phyloP scores from a whole-genome alignment of 1,284 basidiomycete species.

The Irpex rosettiformis region DNA sequence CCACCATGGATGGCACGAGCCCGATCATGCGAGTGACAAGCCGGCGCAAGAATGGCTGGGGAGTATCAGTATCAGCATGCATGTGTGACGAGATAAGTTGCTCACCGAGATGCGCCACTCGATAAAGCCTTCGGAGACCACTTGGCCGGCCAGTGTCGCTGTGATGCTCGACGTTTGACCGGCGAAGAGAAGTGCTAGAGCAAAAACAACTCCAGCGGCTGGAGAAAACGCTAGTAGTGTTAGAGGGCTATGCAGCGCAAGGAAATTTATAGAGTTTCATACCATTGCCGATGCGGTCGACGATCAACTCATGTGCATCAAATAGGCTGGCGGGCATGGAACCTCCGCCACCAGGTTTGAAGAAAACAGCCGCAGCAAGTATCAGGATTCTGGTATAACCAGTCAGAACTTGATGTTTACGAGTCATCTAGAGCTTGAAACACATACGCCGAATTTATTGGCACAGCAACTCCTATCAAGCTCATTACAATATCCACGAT shows the following conservation, averaged over 20 bases:
- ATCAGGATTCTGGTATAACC: conserved; percentile 23
- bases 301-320: conserved; percentile 78
- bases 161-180: conserved; percentile 93
- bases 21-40: conserved; percentile 82
- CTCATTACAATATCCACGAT: conserved; percentile 59
- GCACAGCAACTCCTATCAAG: conserved; percentile 76
- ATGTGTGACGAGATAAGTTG: conserved; percentile 11
- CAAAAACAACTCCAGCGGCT: conserved; percentile 83
- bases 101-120: conserved; percentile 83
- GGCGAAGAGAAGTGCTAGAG: conserved; percentile 80
- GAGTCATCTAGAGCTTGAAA: not conserved
- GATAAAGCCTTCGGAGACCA: conserved; percentile 92
- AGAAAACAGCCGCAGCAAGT: conserved; percentile 28
- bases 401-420: not conserved
- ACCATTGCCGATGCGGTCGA: conserved; percentile 64
- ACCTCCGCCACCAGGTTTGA: conserved; percentile 17
- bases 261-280: conserved; percentile 22
- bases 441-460: conserved; percentile 67
- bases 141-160: conserved; percentile 89
- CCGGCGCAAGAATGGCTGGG: conserved; percentile 75
- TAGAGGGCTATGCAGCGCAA: not conserved
- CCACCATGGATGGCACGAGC: conserved; percentile 84
- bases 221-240: not conserved
- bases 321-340: conserved; percentile 69
- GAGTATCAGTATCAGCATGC: not conserved